Base-by-base conservation (phyloP, 2,329 filamentous ascomycete species). In the Colletotrichum theobromicola region DNA sequence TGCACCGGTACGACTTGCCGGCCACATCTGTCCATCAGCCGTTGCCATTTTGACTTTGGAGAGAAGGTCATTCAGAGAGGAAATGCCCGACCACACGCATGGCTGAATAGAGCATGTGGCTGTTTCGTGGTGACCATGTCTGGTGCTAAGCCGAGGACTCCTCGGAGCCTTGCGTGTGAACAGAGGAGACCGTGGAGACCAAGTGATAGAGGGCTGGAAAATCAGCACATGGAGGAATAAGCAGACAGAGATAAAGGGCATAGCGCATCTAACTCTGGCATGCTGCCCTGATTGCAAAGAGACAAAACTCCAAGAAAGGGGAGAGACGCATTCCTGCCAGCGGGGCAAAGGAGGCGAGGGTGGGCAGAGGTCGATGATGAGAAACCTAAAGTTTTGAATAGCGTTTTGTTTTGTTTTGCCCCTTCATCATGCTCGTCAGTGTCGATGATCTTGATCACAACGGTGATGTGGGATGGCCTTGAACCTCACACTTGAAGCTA, bases 251-350 rank as follows among this genome's bases (percentile, higher is more conserved):
- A 35, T 18, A 70, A 70, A 62, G 42, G 62, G 61, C n/a, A 72
- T 67, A 50, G 46, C 50, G 26, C 21, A 57, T 10, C 26, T 4
- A 7, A 37, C 37, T 34, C 18, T 72, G 72, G 72, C 28, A 75
- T 73, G 70, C 34, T 32, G 58, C n/a, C 53, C 61, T 69, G 34
- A 74, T 75, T 69, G 69, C 58, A 42, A 75, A 69, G 64, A 70
- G 58, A 74, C 70, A 75, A 21, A 64, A 28, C 67, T 71, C 46
- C 55, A 34, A 57, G 37, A 28, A 61, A 72, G 35, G 72, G 68
- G 57, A 72, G 34, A 58, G 13, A 26, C 21, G 72, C 72, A 74
- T 74, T 74, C 72, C 72, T 74, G 37, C 34, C 55, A 58, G 46
- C 62, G 72, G 68, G 72, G 42, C 61, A 21, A 30, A 58, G 64